phyloP scores from a whole-genome alignment of 2,329 filamentous ascomycete genomes.

The Aureobasidium sp. region DNA sequence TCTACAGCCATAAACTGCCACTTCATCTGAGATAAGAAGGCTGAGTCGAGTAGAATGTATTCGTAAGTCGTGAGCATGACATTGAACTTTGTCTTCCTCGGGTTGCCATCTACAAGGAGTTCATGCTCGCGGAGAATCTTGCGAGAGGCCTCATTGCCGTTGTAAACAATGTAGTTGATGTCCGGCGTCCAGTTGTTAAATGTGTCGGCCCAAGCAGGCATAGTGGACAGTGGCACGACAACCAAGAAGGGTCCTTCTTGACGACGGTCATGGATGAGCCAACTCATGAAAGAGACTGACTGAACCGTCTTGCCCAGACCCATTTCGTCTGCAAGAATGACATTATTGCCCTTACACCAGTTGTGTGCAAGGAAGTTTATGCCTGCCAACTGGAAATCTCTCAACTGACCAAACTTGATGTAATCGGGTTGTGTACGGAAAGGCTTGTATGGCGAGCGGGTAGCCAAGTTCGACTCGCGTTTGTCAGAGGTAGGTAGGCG shows the following conservation, averaged over 20 bases:
- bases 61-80: slow-evolving; percentile 97
- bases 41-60: slow-evolving; percentile 79
- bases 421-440: slow-evolving; percentile 81
- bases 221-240: slow-evolving; percentile 93
- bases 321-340: slow-evolving; percentile 98
- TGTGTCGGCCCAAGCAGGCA: slow-evolving; percentile 96
- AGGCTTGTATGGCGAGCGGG: slow-evolving; percentile 60
- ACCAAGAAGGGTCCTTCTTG: slow-evolving; percentile 95
- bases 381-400: slow-evolving; percentile 88
- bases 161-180: slow-evolving; percentile 94
- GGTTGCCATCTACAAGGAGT: slow-evolving; percentile 75
- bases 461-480: slow-evolving; percentile 65
- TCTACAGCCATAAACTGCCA: slow-evolving; percentile 97
- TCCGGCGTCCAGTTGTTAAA: slow-evolving; percentile 96
- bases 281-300: slow-evolving; percentile 93
- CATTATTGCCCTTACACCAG: slow-evolving; percentile 89
- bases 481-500: slow-evolving; percentile 74
- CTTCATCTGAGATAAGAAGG: slow-evolving; percentile 81
- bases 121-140: slow-evolving; percentile 86
- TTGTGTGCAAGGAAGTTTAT: slow-evolving; percentile 94
- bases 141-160: slow-evolving; percentile 78
- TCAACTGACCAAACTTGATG: slow-evolving; percentile 73
- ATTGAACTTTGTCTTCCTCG: slow-evolving; percentile 89
- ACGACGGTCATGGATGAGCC: slow-evolving; percentile 79
- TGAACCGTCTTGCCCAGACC: slow-evolving; percentile 97